phyloP scores from a whole-genome alignment of 805 yeast genomes.

The Cyberlindnera mrakii region DNA sequence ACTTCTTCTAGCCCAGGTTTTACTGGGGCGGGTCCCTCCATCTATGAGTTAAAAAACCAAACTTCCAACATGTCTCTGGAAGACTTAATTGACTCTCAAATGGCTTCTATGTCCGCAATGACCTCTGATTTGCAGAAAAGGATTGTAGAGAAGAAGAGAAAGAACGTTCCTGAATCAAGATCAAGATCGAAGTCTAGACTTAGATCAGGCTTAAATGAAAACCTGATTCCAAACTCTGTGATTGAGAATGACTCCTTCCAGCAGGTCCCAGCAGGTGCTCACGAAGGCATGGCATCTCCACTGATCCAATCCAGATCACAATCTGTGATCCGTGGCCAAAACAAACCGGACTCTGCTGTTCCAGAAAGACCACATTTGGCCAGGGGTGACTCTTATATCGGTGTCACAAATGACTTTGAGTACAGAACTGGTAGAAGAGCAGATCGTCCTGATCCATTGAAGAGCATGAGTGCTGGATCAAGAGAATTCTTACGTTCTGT shows the following conservation, averaged over 20 bases:
- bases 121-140: conserved; percentile 17
- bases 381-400: conserved; percentile 71
- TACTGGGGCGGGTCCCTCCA: conserved; percentile 4
- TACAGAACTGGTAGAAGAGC: conserved; percentile 23
- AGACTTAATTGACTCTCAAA: conserved; percentile 25
- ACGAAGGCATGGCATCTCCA: conserved; percentile 36
- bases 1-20: neutral
- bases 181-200: conserved; percentile 16
- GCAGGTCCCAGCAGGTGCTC: conserved; percentile 40
- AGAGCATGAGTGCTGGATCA: conserved; percentile 26
- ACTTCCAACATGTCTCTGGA: conserved; percentile 20
- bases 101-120: conserved; percentile 24
- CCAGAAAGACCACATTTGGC: conserved; percentile 54
- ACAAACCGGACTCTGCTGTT: neutral
- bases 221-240: conserved; percentile 27
- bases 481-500: conserved; percentile 55
- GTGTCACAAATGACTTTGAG: conserved; percentile 34
- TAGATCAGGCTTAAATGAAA: conserved; percentile 5
- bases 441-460: conserved; percentile 17
- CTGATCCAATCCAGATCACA: conserved; percentile 24
- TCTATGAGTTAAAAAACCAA: conserved; percentile 18
- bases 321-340: conserved; percentile 11
- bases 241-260: conserved; percentile 32
- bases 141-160: conserved; percentile 5
- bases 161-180: conserved; percentile 3